phyloP scores from a whole-genome alignment of 768 basidiomycete genomes.

The Rhizopogon vesiculosus region DNA sequence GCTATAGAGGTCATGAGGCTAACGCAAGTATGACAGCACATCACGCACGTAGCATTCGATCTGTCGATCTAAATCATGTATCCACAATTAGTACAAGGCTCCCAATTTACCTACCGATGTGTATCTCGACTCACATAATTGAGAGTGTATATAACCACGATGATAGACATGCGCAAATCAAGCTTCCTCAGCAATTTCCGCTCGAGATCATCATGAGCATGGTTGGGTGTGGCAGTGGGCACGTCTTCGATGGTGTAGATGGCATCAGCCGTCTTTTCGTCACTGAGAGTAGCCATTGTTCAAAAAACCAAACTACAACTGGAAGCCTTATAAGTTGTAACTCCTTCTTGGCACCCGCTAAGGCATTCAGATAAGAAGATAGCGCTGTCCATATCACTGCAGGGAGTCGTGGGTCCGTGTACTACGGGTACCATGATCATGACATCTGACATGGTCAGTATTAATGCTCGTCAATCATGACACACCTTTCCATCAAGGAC shows the following conservation, averaged over 20 bases:
- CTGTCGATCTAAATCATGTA: constrained; percentile 3
- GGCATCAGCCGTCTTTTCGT: not conserved
- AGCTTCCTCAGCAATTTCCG: constrained; percentile 4
- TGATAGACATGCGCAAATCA: constrained; percentile 5
- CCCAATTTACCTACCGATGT: not conserved
- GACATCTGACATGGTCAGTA: not conserved
- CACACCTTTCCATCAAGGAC: not conserved
- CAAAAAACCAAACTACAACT: not conserved
- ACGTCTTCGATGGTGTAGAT: not conserved
- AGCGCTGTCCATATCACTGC: not conserved
- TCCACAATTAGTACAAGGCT: not conserved
- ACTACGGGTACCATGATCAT: not conserved
- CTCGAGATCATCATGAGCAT: not conserved
- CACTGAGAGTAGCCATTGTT: not conserved
- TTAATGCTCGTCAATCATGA: not conserved
- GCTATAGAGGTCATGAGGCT: not conserved
- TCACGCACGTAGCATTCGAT: not conserved
- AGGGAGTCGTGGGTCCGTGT: not conserved
- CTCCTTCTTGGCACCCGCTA: too few species aligned
- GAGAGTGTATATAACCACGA: constrained; percentile 7
- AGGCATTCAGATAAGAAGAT: too few species aligned
- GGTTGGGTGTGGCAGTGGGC: not conserved
- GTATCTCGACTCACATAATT: constrained; percentile 5
- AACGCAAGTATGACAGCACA: not conserved
- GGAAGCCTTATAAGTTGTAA: not conserved